These are phyloP conservation scores for Dactylellina leptospora DNA, from an alignment of 2,329 filamentous ascomycete species.

Conservation along the genomic window DNA sequence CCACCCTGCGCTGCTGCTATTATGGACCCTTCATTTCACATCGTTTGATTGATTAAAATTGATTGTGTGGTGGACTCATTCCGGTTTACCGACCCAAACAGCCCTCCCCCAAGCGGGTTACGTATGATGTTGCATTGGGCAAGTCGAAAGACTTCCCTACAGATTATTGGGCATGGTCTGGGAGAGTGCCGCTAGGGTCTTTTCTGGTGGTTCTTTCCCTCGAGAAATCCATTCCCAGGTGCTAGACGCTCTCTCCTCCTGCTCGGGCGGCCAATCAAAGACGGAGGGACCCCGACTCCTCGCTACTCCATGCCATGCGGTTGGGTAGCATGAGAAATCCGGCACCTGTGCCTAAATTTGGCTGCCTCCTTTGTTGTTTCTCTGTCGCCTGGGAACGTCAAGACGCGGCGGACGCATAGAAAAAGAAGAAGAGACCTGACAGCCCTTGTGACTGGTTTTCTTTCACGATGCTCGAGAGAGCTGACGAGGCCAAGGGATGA, in stretches of 20 bases:
- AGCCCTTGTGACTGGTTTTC: too few species aligned
- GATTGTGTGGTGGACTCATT: not conserved
- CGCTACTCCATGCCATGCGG: constrained; percentile 25
- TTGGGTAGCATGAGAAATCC: constrained; percentile 39
- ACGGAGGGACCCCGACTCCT: constrained; percentile 6
- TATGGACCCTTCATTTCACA: constrained; percentile 36
- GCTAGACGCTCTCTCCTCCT: constrained; percentile 32
- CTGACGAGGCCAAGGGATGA: too few species aligned
- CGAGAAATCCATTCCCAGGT: constrained; percentile 34
- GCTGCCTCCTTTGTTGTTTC: constrained; percentile 10
- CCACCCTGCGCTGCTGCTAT: constrained; percentile 34
- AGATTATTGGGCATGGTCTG: constrained; percentile 5
- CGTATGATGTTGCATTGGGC: constrained; percentile 47
- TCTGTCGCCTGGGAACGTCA: not conserved
- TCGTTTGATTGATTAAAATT: not conserved
- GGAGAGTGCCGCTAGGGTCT: constrained; percentile 6
- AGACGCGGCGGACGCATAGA: too few species aligned
- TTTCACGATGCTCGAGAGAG: too few species aligned
- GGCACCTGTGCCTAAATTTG: constrained; percentile 46
- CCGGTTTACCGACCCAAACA: constrained; percentile 29
- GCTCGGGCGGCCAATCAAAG: constrained; percentile 22
- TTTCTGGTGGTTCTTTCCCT: constrained; percentile 35
- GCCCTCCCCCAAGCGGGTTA: constrained; percentile 14
- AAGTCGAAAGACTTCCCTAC: constrained; percentile 36
- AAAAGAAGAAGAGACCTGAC: too few species aligned